These are phyloP conservation scores for Emmonsiellopsis sp. DNA, from an alignment of 2,329 filamentous ascomycete species.

Conservation along the genomic window DNA sequence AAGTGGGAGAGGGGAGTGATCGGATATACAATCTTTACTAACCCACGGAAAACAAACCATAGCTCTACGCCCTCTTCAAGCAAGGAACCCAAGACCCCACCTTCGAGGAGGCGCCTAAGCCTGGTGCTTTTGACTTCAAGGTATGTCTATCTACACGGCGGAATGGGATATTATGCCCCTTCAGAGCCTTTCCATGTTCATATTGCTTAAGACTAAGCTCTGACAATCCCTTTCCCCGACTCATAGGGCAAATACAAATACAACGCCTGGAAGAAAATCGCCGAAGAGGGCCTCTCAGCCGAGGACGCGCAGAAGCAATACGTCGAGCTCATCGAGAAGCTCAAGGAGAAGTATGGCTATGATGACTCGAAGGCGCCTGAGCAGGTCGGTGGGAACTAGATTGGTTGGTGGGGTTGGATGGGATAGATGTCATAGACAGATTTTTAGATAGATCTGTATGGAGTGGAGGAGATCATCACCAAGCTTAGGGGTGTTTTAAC, in stretches of 20 bases:
- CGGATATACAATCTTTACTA: background rate
- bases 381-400: constrained; percentile 12
- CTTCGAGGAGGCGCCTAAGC: constrained; percentile 20
- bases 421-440: too few relatives aligned
- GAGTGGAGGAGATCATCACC: too few relatives aligned
- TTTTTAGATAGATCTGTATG: too few relatives aligned
- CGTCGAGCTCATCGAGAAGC: constrained; percentile 59
- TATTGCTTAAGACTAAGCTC: too few relatives aligned
- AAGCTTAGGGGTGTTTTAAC: too few relatives aligned
- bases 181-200: constrained; percentile 13
- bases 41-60: constrained; percentile 5
- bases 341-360: constrained; percentile 59
- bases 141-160: constrained; percentile 20
- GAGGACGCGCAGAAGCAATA: constrained; percentile 69
- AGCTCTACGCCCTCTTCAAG: constrained; percentile 35
- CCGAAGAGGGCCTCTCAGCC: constrained; percentile 53
- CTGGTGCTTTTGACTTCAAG: constrained; percentile 32
- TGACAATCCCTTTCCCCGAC: background rate
- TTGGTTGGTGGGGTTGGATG: background rate
- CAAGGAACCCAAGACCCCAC: constrained; percentile 23
- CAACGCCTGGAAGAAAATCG: constrained; percentile 63
- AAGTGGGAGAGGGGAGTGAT: constrained; percentile 16
- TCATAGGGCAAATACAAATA: constrained; percentile 69
- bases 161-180: constrained; percentile 12
- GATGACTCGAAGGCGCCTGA: constrained; percentile 14